Percentiles rank a stretch among this genome's conserved stretches.
Conservation (phyloP, 2,329 filamentous ascomycete species). For the Kalmusia sp. region DNA sequence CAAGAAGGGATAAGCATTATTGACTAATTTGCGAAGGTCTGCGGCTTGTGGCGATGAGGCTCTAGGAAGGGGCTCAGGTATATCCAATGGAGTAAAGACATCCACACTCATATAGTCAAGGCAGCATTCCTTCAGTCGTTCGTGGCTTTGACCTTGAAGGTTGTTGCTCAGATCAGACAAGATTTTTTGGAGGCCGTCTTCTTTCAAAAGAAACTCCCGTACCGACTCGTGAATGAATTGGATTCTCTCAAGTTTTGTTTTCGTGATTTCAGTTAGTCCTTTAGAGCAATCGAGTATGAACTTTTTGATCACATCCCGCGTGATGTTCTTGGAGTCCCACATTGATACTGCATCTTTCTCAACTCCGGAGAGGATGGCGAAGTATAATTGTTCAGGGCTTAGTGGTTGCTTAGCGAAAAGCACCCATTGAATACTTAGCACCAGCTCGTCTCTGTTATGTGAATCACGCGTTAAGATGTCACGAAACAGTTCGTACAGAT, state of each 20-base stretch:
- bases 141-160: constrained; percentile 46
- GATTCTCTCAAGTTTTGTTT: constrained; percentile 19
- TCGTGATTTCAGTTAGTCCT: constrained; percentile 22
- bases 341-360: constrained; percentile 11
- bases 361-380: constrained; percentile 13
- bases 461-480: constrained; percentile 13
- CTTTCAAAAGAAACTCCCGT: constrained; percentile 49
- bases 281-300: constrained; percentile 26
- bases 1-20: constrained; percentile 52
- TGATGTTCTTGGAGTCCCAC: constrained; percentile 34
- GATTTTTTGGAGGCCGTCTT: constrained; percentile 36
- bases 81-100: constrained; percentile 11
- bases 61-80: constrained; percentile 12
- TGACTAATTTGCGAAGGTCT: constrained; percentile 12
- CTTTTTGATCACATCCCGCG: constrained; percentile 13
- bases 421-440: constrained; percentile 15
- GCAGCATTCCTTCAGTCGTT: constrained; percentile 55
- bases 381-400: constrained; percentile 16
- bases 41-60: constrained; percentile 8
- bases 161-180: constrained; percentile 39
- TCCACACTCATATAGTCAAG: constrained; percentile 45
- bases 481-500: constrained; percentile 11
- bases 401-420: constrained; percentile 13
- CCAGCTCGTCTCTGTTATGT: constrained; percentile 1
- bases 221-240: constrained; percentile 37